Conservation (phyloP, 352 stramenopile species). For the Phytopythium ostracodes region DNA sequence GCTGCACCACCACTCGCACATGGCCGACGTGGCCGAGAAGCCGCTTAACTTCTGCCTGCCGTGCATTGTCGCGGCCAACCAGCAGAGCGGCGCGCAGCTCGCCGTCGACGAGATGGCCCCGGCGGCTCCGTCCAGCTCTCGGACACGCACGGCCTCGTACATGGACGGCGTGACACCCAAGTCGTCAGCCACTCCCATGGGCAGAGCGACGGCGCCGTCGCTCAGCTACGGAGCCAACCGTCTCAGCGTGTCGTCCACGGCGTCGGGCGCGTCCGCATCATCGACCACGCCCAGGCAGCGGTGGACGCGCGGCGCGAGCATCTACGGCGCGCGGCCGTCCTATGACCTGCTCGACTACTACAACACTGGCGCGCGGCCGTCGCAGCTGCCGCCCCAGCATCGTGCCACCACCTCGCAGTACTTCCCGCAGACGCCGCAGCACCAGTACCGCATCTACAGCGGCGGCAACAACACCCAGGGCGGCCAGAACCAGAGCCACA, state of each 20-base stretch:
- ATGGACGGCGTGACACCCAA: neutral
- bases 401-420: neutral
- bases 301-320: constrained; percentile 5
- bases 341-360: constrained; percentile 7
- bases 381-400: neutral
- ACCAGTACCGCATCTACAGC: constrained; percentile 8
- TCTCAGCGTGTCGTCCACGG: neutral
- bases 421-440: constrained; percentile 7
- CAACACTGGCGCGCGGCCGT: neutral
- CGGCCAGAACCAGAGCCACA: neutral
- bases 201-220: constrained; percentile 6
- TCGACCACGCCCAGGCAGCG: neutral
- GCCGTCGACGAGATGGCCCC: constrained; percentile 33
- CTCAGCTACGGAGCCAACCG: neutral
- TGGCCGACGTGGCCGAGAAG: constrained; percentile 38
- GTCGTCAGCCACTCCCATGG: constrained; percentile 8
- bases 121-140: constrained; percentile 1
- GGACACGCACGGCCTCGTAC: neutral
- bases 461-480: neutral
- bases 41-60: constrained; percentile 44
- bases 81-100: constrained; percentile 34
- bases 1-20: constrained; percentile 9
- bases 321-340: constrained; percentile 7
- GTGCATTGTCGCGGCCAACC: constrained; percentile 35
- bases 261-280: neutral